These are phyloP conservation scores for Mucor velutinosus DNA, from an alignment of 371 early-diverging fungal genomes.

Conservation along the genomic window DNA sequence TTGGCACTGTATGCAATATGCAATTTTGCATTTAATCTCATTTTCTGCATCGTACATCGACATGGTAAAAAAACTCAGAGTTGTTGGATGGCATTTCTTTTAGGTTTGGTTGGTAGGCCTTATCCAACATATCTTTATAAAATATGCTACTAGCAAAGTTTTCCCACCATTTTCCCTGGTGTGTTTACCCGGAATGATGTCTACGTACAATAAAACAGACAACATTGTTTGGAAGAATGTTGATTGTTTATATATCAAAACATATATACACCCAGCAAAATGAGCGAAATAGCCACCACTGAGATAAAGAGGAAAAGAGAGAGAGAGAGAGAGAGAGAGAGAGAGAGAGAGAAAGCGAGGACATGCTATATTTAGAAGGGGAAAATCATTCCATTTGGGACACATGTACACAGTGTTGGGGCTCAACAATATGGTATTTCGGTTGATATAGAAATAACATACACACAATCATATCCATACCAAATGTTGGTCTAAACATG, in stretches of 20 bases:
- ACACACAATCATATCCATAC: neutral
- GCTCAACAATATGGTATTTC: neutral
- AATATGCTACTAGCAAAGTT: neutral
- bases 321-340: too few relatives aligned
- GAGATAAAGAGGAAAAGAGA: too few relatives aligned
- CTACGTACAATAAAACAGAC: neutral
- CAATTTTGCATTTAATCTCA: neutral
- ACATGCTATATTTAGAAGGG: neutral
- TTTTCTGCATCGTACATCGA: neutral
- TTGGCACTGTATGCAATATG: neutral
- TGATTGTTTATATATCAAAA: neutral
- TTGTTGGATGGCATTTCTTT: neutral
- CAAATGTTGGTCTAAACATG: neutral
- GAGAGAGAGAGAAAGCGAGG: too few relatives aligned
- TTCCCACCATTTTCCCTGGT: neutral
- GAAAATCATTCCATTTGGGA: neutral
- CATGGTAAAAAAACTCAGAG: neutral
- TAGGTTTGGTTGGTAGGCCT: neutral
- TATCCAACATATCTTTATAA: neutral
- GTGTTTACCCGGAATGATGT: neutral
- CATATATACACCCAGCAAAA: neutral
- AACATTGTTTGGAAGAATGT: slow-evolving; percentile 4
- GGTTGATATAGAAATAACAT: slow-evolving; percentile 7
- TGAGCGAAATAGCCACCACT: neutral
- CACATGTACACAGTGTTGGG: neutral